These are phyloP conservation scores for Tripterygium wilfordii DNA, from an alignment of 177 flowering plant genomes.

Conservation along the genomic window DNA sequence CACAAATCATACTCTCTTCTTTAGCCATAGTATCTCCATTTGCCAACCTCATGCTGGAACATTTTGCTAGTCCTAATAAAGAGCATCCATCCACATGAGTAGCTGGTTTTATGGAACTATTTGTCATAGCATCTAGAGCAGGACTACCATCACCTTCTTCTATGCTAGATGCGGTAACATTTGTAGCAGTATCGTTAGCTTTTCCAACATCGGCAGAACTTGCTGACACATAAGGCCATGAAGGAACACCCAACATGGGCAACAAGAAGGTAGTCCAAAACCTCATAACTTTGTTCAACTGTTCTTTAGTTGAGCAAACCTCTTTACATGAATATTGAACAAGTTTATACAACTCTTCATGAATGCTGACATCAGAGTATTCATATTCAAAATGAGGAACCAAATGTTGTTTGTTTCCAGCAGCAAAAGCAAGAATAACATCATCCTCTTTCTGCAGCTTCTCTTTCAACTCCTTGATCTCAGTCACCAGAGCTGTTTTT, in stretches of 20 bases:
- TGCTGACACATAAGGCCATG: conserved; percentile 44
- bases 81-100: conserved; percentile 32
- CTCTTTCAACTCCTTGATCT: conserved; percentile 85
- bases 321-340: conserved; percentile 77
- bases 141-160: conserved; percentile 47
- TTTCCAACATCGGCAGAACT: conserved; percentile 47
- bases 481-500: conserved; percentile 69
- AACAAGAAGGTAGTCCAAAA: conserved; percentile 83
- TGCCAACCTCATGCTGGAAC: conserved; percentile 24
- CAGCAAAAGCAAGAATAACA: conserved; percentile 60
- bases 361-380: conserved; percentile 60
- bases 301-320: conserved; percentile 68
- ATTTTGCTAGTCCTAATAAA: conserved; percentile 28
- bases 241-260: conserved; percentile 70
- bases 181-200: conserved; percentile 23
- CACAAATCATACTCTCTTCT: conserved; percentile 25
- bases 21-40: conserved; percentile 37
- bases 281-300: conserved; percentile 69
- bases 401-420: conserved; percentile 59
- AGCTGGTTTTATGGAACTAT: conserved; percentile 25
- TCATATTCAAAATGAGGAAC: conserved; percentile 65
- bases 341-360: conserved; percentile 80
- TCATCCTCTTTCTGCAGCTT: conserved; percentile 67
- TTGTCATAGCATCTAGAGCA: conserved; percentile 22
- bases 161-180: conserved; percentile 22